phyloP scores from a whole-genome alignment of 495 filamentous ascomycete genomes.

The Barbatosphaeria neglecta region DNA sequence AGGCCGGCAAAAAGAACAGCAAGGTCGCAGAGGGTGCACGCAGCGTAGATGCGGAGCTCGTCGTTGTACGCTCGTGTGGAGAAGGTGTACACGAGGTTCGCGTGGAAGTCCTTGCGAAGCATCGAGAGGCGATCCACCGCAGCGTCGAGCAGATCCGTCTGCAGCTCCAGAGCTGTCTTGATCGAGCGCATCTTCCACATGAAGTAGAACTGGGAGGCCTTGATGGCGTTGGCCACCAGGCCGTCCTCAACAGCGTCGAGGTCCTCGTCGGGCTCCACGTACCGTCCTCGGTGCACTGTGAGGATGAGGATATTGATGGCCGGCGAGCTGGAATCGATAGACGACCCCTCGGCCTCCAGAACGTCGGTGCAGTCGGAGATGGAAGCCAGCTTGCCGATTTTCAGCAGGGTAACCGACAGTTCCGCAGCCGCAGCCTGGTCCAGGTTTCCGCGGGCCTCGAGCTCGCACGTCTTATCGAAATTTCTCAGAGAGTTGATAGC shows the following conservation, averaged over 20 bases:
- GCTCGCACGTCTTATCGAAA: slow-evolving; percentile 54
- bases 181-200: slow-evolving; percentile 74
- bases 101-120: slow-evolving; percentile 44
- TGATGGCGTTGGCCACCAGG: slow-evolving; percentile 58
- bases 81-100: slow-evolving; percentile 54
- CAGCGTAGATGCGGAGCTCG: slow-evolving; percentile 62
- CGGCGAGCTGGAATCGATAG: slow-evolving; percentile 27
- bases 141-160: slow-evolving; percentile 30
- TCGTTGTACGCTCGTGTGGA: slow-evolving; percentile 53
- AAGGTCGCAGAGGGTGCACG: slow-evolving; percentile 65
- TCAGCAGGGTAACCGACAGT: slow-evolving; percentile 66
- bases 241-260: slow-evolving; percentile 62
- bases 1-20: slow-evolving; percentile 70
- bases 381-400: slow-evolving; percentile 71
- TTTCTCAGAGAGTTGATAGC: slow-evolving; percentile 56
- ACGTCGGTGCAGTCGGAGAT: slow-evolving; percentile 64
- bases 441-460: slow-evolving; percentile 51
- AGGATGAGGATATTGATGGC: slow-evolving; percentile 61
- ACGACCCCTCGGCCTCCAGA: slow-evolving; percentile 51
- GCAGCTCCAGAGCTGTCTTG: slow-evolving; percentile 22
- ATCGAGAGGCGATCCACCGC: slow-evolving; percentile 48
- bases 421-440: slow-evolving; percentile 48
- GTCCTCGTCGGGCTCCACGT: slow-evolving; percentile 50
- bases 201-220: slow-evolving; percentile 73
- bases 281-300: slow-evolving; percentile 53